Base-by-base conservation (phyloP, 148 eudicot genomes). In the Nepenthes gracilis region DNA sequence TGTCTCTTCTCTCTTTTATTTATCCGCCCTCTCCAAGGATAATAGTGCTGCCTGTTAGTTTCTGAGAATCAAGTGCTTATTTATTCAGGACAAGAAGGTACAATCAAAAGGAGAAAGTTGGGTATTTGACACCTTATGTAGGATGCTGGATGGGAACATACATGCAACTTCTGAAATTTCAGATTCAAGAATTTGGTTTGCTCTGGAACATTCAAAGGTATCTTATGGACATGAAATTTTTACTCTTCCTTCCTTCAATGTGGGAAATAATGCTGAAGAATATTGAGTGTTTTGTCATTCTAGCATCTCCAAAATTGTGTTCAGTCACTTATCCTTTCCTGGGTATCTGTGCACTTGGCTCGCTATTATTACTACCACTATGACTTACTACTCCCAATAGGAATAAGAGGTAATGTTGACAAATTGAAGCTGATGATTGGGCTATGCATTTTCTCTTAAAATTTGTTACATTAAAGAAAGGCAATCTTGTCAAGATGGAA, bases 141-240 rank as follows among this genome's bases (percentile, higher is more conserved):
- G 70, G 75, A 80, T 80, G 54, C 76, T 93, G 48, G 91, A 82
- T 70, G 85, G 85, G 43, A 73, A 73, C 72, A 52, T 62, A 55
- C 75, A 64, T 54, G 67, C 78, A 36, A 71, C 86, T 62, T 38
- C 52, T 67, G 84, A 69, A 38, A 60, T 74, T 62, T 70, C 84
- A 34, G 86, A 86, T 70, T 80, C 89, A 36, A 83, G 78, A 71
- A 59, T 88, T 57, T 82, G 90, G 90, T 79, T 88, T 79, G 86
- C 85, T 1, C 81, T 93, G 53, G 96, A 93, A 63, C 88, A 88
- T 75, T 86, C 99, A 1, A 87, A 84, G 90, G 90, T 81, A 81
- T 45, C 14, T 59, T 61, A 23, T 49, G 3, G 13, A 11, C 15
- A n/a, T 49, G 13, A 11, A 11, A 49, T 6, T 49, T 49, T 49